Evolutionary conservation across 2,329 filamentous ascomycete species (phyloP), one percentile per base, ranked within the genome.

Genomic region (Aspergillus carbonarius): DNA sequence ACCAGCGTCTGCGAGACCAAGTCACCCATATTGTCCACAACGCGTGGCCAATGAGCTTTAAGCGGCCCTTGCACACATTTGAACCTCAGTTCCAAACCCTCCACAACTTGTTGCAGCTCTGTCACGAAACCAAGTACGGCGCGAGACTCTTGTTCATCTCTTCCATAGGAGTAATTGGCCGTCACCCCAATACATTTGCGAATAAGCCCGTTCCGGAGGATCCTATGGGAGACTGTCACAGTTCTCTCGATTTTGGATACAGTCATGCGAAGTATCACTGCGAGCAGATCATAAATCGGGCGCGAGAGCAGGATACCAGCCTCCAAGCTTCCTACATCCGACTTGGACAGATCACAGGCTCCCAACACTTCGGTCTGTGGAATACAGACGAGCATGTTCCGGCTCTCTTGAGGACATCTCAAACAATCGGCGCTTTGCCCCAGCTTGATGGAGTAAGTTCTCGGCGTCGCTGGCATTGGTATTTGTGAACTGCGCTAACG

Each of bases 41-140:
- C 25, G 62, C 62, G 2, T 64, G 61, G 63, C 63, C 60, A 7
- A 65, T 65, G 63, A 63, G 52, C 42, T 54, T 46, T 8, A 64
- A 57, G 27, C 52, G 61, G 5, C 66, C 62, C 2, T 17, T 65
- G 8, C 37, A 37, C 13, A 54, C 40, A 20, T 64, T 64, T 23
- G 64, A 65, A 48, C 47, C 64, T 12, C 64, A 66, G 47, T 69
- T 49, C 27, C 20, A 30, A 30, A 32, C 30, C 20, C n/a, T 49
- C 13, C 46, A 30, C 12, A 49, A 49, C 25, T 9, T 49, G 18
- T 37, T 37, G 34, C 3, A 15, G 9, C 34, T 37, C 34, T 37
- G 34, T n/a, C 34, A 5, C 34, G 34, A 37, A 15, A 3, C 34
- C 34, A 37, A 37, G 34, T 5, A 37, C 34, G 12, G 12, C 12